A percentile compares a stretch with the other conserved stretches of the same genome.
These are phyloP conservation scores for Westerdykella sp. DNA, from an alignment of 2,329 filamentous ascomycete genomes.

Conservation along the genomic window DNA sequence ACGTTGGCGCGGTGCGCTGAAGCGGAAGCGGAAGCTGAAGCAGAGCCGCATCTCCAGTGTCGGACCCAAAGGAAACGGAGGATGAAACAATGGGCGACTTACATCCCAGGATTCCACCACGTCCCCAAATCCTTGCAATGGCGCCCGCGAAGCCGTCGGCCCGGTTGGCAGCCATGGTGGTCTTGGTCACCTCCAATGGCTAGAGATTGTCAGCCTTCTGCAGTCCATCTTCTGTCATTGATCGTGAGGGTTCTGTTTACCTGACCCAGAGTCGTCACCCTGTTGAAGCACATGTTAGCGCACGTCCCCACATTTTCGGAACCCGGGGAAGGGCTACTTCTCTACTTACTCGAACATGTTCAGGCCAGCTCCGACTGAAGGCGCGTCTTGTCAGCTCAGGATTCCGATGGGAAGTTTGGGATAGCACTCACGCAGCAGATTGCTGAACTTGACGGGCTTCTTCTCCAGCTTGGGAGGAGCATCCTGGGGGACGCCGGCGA, in stretches of 20 bases:
- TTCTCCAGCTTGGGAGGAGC: conserved; percentile 70
- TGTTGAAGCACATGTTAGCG: conserved; percentile 24
- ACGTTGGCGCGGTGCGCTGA: neutral
- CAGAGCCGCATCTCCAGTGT: neutral
- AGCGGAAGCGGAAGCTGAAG: neutral
- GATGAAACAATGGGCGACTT: conserved; percentile 41
- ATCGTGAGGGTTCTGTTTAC: conserved; percentile 31
- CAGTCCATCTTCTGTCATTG: neutral
- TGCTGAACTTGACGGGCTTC: conserved; percentile 99
- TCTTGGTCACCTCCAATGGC: conserved; percentile 98
- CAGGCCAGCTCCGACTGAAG: conserved; percentile 72
- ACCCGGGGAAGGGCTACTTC: neutral
- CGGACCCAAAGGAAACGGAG: neutral
- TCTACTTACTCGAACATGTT: conserved; percentile 80
- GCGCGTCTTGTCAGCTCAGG: conserved; percentile 21
- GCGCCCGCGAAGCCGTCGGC: conserved; percentile 77
- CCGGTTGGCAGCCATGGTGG: conserved; percentile 97
- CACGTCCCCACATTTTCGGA: conserved; percentile 1
- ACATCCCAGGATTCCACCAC: conserved; percentile 93
- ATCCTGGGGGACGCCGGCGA: conserved; percentile 41
- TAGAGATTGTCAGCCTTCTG: conserved; percentile 52
- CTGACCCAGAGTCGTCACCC: conserved; percentile 64
- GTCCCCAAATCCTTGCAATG: conserved; percentile 82
- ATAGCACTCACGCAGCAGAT: conserved; percentile 64
- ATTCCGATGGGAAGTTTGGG: neutral